Evolutionary conservation across 768 basidiomycete species (phyloP).

Genomic region (Russula compacta): DNA sequence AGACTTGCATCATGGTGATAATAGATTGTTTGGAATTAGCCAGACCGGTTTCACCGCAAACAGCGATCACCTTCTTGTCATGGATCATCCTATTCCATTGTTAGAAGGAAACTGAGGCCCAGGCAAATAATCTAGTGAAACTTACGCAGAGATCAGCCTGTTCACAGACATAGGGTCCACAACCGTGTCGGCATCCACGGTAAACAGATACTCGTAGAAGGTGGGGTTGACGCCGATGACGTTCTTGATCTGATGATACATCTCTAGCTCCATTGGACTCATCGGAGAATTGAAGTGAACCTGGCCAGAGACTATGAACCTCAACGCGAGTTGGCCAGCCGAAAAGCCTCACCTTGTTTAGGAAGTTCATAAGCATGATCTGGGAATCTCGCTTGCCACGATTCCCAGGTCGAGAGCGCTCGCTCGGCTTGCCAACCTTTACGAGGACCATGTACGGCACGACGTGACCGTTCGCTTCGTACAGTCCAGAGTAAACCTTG

Average conservation of each 20-base stretch:
- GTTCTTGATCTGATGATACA: slow-evolving; percentile 99
- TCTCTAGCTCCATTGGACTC: slow-evolving; percentile 95
- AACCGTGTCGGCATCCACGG: slow-evolving; percentile 91
- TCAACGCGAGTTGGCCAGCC: background rate
- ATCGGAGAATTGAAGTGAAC: slow-evolving; percentile 96
- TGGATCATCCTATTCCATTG: slow-evolving; percentile 72
- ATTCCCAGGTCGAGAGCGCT: slow-evolving; percentile 89
- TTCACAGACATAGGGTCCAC: slow-evolving; percentile 84
- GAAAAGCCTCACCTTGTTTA: slow-evolving; percentile 71
- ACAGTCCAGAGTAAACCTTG: slow-evolving; percentile 93
- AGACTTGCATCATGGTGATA: slow-evolving; percentile 98
- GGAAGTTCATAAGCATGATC: slow-evolving; percentile 92
- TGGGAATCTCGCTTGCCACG: slow-evolving; percentile 98
- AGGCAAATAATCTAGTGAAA: slow-evolving; percentile 18
- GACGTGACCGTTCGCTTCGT: slow-evolving; percentile 90
- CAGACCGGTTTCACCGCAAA: slow-evolving; percentile 91
- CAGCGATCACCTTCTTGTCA: slow-evolving; percentile 88
- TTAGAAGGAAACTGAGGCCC: background rate
- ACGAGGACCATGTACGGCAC: slow-evolving; percentile 89
- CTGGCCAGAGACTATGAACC: slow-evolving; percentile 29
- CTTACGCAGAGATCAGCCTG: slow-evolving; percentile 87
- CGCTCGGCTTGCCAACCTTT: slow-evolving; percentile 93
- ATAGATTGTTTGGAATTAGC: slow-evolving; percentile 92
- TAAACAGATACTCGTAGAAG: slow-evolving; percentile 95
- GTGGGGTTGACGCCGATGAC: slow-evolving; percentile 98